Conservation (phyloP, 768 basidiomycete species). For the Jaapia argillacea region DNA sequence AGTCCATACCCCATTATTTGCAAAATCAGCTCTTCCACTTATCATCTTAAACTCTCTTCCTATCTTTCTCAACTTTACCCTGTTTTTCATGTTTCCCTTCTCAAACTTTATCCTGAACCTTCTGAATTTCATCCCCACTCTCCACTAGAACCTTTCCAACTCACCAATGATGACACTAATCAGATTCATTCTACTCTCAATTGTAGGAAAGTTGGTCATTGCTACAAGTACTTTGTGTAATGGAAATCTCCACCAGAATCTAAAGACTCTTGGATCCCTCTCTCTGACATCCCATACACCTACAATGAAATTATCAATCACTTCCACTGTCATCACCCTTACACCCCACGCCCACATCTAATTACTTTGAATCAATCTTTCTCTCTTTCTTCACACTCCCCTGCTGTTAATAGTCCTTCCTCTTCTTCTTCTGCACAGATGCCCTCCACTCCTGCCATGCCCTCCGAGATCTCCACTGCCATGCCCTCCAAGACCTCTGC, state of each 20-base stretch:
- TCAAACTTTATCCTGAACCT: conserved; percentile 17
- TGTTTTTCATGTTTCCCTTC: conserved; percentile 28
- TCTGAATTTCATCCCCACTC: conserved; percentile 22
- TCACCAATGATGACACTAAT: conserved; percentile 12
- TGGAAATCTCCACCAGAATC: conserved; percentile 17
- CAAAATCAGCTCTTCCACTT: conserved; percentile 13
- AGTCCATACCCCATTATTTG: conserved; percentile 4
- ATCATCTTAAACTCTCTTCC: conserved; percentile 20
- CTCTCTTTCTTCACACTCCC: neutral
- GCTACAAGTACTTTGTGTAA: conserved; percentile 26
- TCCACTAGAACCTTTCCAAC: conserved; percentile 11
- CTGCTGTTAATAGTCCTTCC: neutral
- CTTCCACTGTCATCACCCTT: conserved; percentile 24
- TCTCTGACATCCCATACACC: conserved; percentile 23
- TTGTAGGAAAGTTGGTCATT: conserved; percentile 21
- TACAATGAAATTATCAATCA: conserved; percentile 20
- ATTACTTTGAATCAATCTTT: neutral
- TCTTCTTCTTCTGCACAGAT: neutral
- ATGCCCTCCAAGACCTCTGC: neutral
- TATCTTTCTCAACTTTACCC: conserved; percentile 25
- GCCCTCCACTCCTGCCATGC: neutral
- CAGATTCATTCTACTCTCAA: conserved; percentile 19
- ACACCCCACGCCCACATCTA: conserved; percentile 19
- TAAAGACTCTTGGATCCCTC: conserved; percentile 25
- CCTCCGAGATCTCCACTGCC: conserved; percentile 1